Evolutionary conservation across 306 rosid species (phyloP).

Genomic region (Vigna unguiculata): DNA sequence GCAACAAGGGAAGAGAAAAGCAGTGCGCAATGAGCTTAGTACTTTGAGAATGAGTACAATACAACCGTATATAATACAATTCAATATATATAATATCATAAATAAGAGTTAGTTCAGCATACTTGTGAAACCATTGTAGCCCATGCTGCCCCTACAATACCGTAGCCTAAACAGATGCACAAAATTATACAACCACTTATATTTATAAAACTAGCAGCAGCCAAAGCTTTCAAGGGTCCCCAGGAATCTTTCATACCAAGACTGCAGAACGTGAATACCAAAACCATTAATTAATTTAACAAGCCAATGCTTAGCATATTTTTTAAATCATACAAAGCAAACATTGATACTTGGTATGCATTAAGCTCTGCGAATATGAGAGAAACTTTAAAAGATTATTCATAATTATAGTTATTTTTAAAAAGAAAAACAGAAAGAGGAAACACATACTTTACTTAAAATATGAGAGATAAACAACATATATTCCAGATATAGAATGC

Average conservation of each 20-base stretch:
- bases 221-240: conserved; percentile 66
- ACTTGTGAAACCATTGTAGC: conserved; percentile 62
- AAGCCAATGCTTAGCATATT: conserved; percentile 5
- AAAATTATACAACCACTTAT: conserved; percentile 50
- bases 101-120: conserved; percentile 40
- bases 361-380: conserved; percentile 30
- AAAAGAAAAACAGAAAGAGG: conserved; percentile 11
- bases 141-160: conserved; percentile 61
- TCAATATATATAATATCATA: conserved; percentile 19
- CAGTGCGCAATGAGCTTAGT: conserved; percentile 19
- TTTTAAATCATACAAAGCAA: conserved; percentile 33
- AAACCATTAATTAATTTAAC: conserved; percentile 6
- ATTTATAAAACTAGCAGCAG: conserved; percentile 56
- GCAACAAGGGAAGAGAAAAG: conserved; percentile 26
- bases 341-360: conserved; percentile 4
- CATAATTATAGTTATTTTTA: background rate
- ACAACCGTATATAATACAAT: conserved; percentile 20
- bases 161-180: conserved; percentile 54
- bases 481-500: conserved; percentile 2
- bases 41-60: conserved; percentile 24
- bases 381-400: conserved; percentile 36
- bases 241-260: conserved; percentile 68
- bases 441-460: conserved; percentile 10
- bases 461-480: too few relatives aligned
- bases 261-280: conserved; percentile 41